Evolutionary conservation across 2,329 filamentous ascomycete genomes (phyloP), one percentile per base, ranked within the genome.

Genomic region (Aureobasidium namibiae): DNA sequence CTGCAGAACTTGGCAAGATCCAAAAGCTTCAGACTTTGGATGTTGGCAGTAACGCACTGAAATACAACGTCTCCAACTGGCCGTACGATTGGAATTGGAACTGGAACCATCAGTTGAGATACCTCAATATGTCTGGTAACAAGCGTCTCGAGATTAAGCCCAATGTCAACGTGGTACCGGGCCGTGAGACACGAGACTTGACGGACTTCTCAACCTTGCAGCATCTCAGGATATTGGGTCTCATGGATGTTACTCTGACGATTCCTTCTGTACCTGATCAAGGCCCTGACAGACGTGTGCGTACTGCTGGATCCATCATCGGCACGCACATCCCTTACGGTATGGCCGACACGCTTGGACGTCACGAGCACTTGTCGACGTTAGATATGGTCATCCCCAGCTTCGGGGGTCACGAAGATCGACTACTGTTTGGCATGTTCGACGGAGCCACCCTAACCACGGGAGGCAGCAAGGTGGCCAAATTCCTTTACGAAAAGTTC

Each of bases 31-130:
- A 91, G 5, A 88, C 96, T 52, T 80, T 99, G 53, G 94, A 99
- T 73, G 95, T 95, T 63, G 92, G 92, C 62, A 96, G 89, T 79
- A 99, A 99, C 70, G 86, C 84, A 23, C 79, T 99, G 60, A 99
- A 97, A 73, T 99, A 99, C 81, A 99, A 99, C 70, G 95, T 99
- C 49, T 94, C 91, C 31, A 99, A 99, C 69, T 96, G 95, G 80
- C 94, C 92, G 0, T 99, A 99, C 70, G 94, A 99, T 71, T 99
- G 94, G 94, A 99, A 99, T 68, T 99, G 94, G 94, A 97, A 97
- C 69, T 89, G 94, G 80, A 99, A 99, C 68, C 90, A 89, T 50
- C 95, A 96, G 67, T 77, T 99, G 64, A 88, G 92, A 63, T 99
- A 95, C 69, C 85, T 99, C 63, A 99, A 97, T 69, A 80, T 99